Base-by-base conservation (phyloP, 768 basidiomycete genomes). In the Russula emetica region DNA sequence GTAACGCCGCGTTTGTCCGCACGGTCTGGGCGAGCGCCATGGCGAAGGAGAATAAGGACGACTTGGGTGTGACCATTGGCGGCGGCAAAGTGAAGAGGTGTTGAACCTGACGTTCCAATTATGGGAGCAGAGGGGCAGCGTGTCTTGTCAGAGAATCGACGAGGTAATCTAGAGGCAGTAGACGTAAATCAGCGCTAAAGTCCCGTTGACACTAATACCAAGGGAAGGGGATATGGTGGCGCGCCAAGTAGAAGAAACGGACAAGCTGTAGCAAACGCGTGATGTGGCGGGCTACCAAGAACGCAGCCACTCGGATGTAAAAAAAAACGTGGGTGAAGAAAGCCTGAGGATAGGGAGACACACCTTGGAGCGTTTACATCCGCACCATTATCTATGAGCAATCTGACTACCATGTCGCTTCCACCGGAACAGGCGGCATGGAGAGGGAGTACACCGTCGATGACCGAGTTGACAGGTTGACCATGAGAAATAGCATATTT, bases 291-390 rank as follows among this genome's bases (percentile, higher is more conserved):
- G 11, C 7, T 34, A 5, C 53, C 28, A 24, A 26, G 28, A n/a
- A 18, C 11, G 14, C 53, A 13, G 53, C 34, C 14, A 22, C 1
- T 42, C 11, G 7, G 24, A n/a, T 22, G 30, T 13, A n/a, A 18
- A 28, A 42, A 42, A 26, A 30, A 10, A 45, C 7, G 22, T 7
- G 14, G 51, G 24, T 18, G 20, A 13, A n/a, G 20, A 45, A 52
- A 58, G 16, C 51, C 55, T 28, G 62, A 45, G 6, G 59, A 11
- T 13, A 52, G n/a, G 14, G 36, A 55, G n/a, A 73, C 83, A 64
- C 58, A 91, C 90, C 95, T 85, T 58, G 93, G 88, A 5, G 94
- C 94, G 75, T 98, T 98, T 34, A 98, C 96, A 72, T 99, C 97
- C n/a, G 97, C 97, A 24, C 97, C 96, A 62, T 86, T 79, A 66